Conservation (phyloP, 768 basidiomycete species). For the Polyporus arcularius region DNA sequence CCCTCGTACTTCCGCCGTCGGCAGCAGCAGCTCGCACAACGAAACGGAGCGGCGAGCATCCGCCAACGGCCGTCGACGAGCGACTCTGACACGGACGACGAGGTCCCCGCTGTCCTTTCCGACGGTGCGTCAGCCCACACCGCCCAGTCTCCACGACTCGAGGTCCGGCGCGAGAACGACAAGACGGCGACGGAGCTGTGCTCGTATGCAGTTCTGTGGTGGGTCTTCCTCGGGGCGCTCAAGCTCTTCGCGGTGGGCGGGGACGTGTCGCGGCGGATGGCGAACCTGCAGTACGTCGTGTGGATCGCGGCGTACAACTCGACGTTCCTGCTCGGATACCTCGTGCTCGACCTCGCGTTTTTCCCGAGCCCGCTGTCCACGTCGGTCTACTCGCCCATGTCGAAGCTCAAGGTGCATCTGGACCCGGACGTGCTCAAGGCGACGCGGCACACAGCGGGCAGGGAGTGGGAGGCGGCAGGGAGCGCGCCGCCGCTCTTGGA, state of each 20-base stretch:
- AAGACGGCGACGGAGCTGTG: slow-evolving; percentile 78
- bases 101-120: neutral
- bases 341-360: slow-evolving; percentile 73
- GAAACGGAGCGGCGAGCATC: neutral
- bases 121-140: slow-evolving; percentile 7
- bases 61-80: slow-evolving; percentile 15
- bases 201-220: slow-evolving; percentile 80
- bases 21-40: slow-evolving; percentile 35
- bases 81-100: slow-evolving; percentile 23
- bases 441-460: slow-evolving; percentile 15
- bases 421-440: slow-evolving; percentile 27
- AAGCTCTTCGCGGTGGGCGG: slow-evolving; percentile 35
- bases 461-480: slow-evolving; percentile 23
- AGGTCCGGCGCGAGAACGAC: slow-evolving; percentile 55
- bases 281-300: slow-evolving; percentile 84
- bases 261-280: slow-evolving; percentile 62
- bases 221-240: slow-evolving; percentile 52
- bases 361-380: slow-evolving; percentile 47
- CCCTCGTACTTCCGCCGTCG: slow-evolving; percentile 70
- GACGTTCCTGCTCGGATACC: slow-evolving; percentile 78
- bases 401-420: slow-evolving; percentile 36
- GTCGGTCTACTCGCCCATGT: slow-evolving; percentile 36
- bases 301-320: slow-evolving; percentile 92
- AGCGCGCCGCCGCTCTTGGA: slow-evolving; percentile 60
- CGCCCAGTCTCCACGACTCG: slow-evolving; percentile 6